Evolutionary conservation across 2,329 filamentous ascomycete genomes (phyloP).

Genomic region (Xylaria sp.): DNA sequence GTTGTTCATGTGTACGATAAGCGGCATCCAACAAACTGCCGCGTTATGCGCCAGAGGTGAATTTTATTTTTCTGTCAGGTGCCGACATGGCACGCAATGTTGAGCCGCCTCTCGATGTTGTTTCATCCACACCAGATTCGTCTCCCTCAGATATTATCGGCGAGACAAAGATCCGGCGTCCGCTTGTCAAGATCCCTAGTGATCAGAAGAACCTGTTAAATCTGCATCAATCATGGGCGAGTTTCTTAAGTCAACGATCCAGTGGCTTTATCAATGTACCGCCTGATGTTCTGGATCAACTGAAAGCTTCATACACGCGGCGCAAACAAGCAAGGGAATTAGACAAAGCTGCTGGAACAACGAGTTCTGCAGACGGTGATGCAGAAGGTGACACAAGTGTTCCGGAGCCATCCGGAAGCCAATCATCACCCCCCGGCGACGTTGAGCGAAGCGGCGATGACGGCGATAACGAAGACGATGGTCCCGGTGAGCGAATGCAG

Average conservation of each 20-base stretch:
- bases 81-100: conserved; percentile 35
- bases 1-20: not conserved
- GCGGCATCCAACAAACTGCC: not conserved
- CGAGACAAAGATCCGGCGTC: conserved; percentile 51
- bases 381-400: not conserved
- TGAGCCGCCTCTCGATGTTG: conserved; percentile 3
- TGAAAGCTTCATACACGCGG: conserved; percentile 41
- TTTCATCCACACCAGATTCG: conserved; percentile 31
- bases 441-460: conserved; percentile 13
- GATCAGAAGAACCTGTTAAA: conserved; percentile 62
- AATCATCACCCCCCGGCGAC: conserved; percentile 1
- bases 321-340: conserved; percentile 28
- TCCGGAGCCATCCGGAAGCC: conserved; percentile 24
- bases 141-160: conserved; percentile 44
- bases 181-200: conserved; percentile 57
- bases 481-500: conserved; percentile 10
- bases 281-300: conserved; percentile 45
- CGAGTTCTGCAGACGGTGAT: not conserved
- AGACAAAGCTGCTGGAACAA: conserved; percentile 9
- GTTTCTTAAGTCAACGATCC: conserved; percentile 36
- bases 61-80: not conserved
- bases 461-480: conserved; percentile 19
- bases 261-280: conserved; percentile 50
- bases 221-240: conserved; percentile 53
- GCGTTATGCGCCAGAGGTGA: conserved; percentile 12